Percentiles rank a stretch among this genome's conserved stretches.
These are phyloP conservation scores for Cinnamomum micranthum DNA, from an alignment of 164 flowering plant genomes.

Conservation along the genomic window DNA sequence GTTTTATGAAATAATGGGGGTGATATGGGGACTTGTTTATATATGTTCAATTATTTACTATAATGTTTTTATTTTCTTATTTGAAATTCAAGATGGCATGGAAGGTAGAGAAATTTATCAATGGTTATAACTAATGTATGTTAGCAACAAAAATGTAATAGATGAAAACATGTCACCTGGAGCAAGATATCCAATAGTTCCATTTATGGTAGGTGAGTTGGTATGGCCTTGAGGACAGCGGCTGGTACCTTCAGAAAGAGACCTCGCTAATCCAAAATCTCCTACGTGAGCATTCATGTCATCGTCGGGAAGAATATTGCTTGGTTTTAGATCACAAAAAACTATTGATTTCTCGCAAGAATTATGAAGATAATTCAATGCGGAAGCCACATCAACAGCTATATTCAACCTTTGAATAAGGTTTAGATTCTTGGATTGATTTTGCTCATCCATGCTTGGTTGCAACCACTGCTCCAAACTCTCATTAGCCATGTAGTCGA, in stretches of 20 bases:
- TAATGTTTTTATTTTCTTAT: too few species aligned
- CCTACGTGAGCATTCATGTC: conserved; percentile 32
- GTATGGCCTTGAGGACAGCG: neutral
- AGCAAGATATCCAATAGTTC: conserved; percentile 19
- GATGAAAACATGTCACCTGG: neutral
- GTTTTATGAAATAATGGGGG: too few species aligned
- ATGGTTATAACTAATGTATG: too few species aligned
- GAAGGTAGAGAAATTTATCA: too few species aligned
- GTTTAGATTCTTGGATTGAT: conserved; percentile 1
- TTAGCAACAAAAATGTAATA: neutral
- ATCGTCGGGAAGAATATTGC: conserved; percentile 31
- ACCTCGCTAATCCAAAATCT: conserved; percentile 32
- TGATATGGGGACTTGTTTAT: too few species aligned
- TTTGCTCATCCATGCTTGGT: neutral
- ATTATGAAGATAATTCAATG: conserved; percentile 28
- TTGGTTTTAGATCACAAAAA: conserved; percentile 35
- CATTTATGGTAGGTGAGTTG: conserved; percentile 21
- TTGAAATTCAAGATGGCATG: too few species aligned
- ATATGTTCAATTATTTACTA: too few species aligned
- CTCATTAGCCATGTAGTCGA: conserved; percentile 24
- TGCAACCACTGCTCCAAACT: conserved; percentile 26
- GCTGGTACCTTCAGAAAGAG: conserved; percentile 2
- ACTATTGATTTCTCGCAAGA: conserved; percentile 18
- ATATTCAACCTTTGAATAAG: conserved; percentile 24
- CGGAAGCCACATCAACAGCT: conserved; percentile 30